Conservation (phyloP, 805 yeast genomes). For the Torulaspora delbrueckii region DNA sequence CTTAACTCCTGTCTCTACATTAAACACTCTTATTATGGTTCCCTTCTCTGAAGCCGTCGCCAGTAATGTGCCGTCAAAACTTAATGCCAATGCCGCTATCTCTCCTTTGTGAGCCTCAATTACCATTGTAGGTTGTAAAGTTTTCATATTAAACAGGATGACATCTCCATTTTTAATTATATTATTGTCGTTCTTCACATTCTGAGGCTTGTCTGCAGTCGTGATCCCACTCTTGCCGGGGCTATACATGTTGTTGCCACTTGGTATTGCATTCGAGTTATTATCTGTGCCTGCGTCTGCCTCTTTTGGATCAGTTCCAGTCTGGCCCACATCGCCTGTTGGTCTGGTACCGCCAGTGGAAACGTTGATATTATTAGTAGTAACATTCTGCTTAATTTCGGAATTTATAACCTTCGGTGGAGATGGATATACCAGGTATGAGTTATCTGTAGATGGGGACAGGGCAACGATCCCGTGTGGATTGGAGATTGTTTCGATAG, state of each 20-base stretch:
- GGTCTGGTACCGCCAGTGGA: conserved; percentile 6
- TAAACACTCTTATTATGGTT: conserved; percentile 67
- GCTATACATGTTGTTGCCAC: neutral
- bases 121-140: conserved; percentile 59
- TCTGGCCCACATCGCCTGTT: conserved; percentile 1
- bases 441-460: conserved; percentile 48
- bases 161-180: conserved; percentile 54
- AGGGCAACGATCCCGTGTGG: conserved; percentile 58
- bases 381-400: conserved; percentile 30
- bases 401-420: conserved; percentile 54
- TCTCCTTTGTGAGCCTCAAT: conserved; percentile 72
- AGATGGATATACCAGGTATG: conserved; percentile 67
- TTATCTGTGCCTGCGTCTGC: neutral
- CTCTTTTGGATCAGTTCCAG: neutral
- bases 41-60: conserved; percentile 79
- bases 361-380: conserved; percentile 30
- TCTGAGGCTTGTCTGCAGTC: conserved; percentile 3
- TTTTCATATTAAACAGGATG: conserved; percentile 56
- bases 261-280: neutral
- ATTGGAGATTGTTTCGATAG: conserved; percentile 45
- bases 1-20: conserved; percentile 56
- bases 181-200: conserved; percentile 10
- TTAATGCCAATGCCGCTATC: conserved; percentile 57
- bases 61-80: conserved; percentile 57
- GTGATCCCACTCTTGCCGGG: conserved; percentile 36